Base-by-base conservation (phyloP, 2,329 filamentous ascomycete species). In the Colletotrichum trifolii region DNA sequence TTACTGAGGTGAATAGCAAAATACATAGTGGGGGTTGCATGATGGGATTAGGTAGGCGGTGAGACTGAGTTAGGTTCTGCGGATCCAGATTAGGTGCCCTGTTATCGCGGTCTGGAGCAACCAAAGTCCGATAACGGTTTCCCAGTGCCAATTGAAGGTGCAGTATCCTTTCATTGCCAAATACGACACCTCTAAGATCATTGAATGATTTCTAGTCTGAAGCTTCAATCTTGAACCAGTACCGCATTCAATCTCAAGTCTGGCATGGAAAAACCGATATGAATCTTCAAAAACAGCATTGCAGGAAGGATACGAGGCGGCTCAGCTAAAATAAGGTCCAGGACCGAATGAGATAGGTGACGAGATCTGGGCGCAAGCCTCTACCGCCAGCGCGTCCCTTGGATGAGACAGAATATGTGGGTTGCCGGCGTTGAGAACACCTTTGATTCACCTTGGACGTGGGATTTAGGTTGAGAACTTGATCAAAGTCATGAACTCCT, bases 101-200 rank as follows among this genome's bases (percentile, higher is more conserved):
- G 25, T 25, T 64, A 67, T 68, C 64, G 47, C 47, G 39, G 35
- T 35, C 40, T 66, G 64, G 59, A 63, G 47, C 36, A 57, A 63
- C 53, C 47, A 63, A 57, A 15, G 25, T 52, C 63, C 63, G 63
- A 47, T 50, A 33, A n/a, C 43, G 43, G 43, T 25, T 25, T 25
- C 25, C 25, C 25, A 25, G 25, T 25, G 4, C 25, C 25, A 25
- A 25, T 5, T 25, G 25, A 25, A 25, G 25, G 4, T 25, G 33
- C 43, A 13, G 34, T 36, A 35, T 39, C 43, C n/a, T 35, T 33
- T 15, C 10, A 13, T 25, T 25, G 4, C 25, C 25, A 25, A 25
- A 25, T 25, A 5, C 25, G 4, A 25, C 25, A 25, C 25, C 25
- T 5, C 25, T 4, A 25, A 25, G 25, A 25, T 25, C 3, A 25